Percentiles rank a stretch among this genome's conserved stretches.
Conservation (phyloP, 192 early-diverging fungal genomes). For the Coemansia sp. region DNA sequence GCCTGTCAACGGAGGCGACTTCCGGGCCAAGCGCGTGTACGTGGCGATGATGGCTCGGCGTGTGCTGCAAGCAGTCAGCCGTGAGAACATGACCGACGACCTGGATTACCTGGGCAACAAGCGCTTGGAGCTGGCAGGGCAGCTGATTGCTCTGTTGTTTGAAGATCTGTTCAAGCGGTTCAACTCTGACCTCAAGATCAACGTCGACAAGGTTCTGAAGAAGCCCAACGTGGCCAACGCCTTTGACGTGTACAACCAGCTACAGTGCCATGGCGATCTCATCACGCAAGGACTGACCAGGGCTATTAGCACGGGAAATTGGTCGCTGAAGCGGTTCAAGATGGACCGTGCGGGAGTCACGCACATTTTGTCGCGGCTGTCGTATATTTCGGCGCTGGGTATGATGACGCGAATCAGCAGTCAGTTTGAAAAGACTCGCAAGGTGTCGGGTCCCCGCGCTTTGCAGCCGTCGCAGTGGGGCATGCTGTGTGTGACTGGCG, state of each 20-base stretch:
- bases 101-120: slow-evolving; percentile 99
- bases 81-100: slow-evolving; percentile 88
- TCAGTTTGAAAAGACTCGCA: slow-evolving; percentile 99
- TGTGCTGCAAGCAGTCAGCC: slow-evolving; percentile 82
- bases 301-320: slow-evolving; percentile 96
- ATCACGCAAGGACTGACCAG: slow-evolving; percentile 92
- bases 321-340: slow-evolving; percentile 98
- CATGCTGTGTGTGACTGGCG: slow-evolving; percentile 65
- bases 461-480: slow-evolving; percentile 28
- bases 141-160: slow-evolving; percentile 89
- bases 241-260: slow-evolving; percentile 96
- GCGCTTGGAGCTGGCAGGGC: slow-evolving; percentile 96
- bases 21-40: slow-evolving; percentile 94
- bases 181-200: slow-evolving; percentile 86
- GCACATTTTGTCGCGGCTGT: slow-evolving; percentile 89
- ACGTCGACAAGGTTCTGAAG: slow-evolving; percentile 70
- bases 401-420: slow-evolving; percentile 97
- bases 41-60: slow-evolving; percentile 99
- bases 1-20: slow-evolving; percentile 85
- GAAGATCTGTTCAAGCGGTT: slow-evolving; percentile 95
- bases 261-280: slow-evolving; percentile 89
- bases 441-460: slow-evolving; percentile 59
- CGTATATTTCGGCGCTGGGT: slow-evolving; percentile 92
- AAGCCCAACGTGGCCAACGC: slow-evolving; percentile 88
- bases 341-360: slow-evolving; percentile 99